Base-by-base conservation (phyloP, 768 basidiomycete genomes). In the Leccinum subgranulosum region DNA sequence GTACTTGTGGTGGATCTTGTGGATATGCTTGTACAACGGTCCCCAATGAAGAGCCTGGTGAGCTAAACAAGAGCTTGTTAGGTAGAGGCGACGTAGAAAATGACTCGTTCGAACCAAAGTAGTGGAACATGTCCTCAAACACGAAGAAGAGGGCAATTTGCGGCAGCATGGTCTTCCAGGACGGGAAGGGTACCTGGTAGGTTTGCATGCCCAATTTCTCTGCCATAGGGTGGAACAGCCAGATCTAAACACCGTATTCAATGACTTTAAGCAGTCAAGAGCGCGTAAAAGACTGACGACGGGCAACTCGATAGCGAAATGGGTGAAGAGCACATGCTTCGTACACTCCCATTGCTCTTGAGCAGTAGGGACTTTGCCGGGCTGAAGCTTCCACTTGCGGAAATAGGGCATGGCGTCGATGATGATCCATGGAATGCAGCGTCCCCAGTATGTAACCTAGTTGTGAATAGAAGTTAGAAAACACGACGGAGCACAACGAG, bases 1-100 rank as follows among this genome's bases (percentile, higher is more conserved):
- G 75, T 93, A 97, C 68, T 94, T 92, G 84, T 98, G 97, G 73
- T 99, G 97, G 34, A 98, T 80, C 75, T 97, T 96, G 83, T 97
- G 94, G 62, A 97, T 92, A 72, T 94, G 80, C 73, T 88, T 92
- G 81, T 96, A 95, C 52, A 96, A 79, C 1, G 81, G 70, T 52
- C 90, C 87, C 61, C 82, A 88, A 75, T 98, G 95, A 17, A 98
- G 83, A 3, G 88, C 86, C 67, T 92, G 87, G 75, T 98, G 94
- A 25, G 93, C 94, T 89, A 66, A 53, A 57, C 52, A 11, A 27
- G 0, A 17, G 5, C 2, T n/a, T 1, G 61, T 43, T 6, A 43
- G 33, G 2, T 11, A 31, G 19, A 56, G 6, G 31, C 27, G 19
- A 48, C 25, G 50, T 4, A 4, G 2, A 21, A 28, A 34, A 31